Evolutionary conservation across 2,329 filamentous ascomycete genomes (phyloP).

Genomic region (Aureobasidium sp.): DNA sequence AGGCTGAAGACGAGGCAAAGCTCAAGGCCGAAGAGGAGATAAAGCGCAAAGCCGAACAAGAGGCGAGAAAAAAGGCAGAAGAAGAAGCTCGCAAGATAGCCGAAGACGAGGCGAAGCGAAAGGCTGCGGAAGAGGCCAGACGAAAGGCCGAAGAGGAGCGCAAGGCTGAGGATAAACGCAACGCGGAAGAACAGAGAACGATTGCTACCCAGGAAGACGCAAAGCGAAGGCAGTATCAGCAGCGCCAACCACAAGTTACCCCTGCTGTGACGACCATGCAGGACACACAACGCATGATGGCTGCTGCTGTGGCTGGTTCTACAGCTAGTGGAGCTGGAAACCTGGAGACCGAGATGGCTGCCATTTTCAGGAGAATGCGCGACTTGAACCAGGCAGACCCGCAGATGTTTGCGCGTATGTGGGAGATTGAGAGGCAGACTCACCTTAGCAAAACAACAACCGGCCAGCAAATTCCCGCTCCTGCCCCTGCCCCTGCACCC

Average conservation of each 20-base stretch:
- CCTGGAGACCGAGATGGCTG: conserved; percentile 46
- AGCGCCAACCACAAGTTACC: not conserved
- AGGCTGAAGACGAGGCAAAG: conserved; percentile 27
- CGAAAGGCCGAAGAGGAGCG: conserved; percentile 26
- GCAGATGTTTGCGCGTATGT: conserved; percentile 46
- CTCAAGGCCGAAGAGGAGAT: conserved; percentile 27
- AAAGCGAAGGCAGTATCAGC: conserved; percentile 1
- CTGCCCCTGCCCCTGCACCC: not conserved
- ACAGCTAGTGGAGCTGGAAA: conserved; percentile 20
- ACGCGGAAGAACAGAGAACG: not conserved
- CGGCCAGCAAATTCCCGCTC: not conserved
- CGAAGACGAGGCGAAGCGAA: conserved; percentile 23
- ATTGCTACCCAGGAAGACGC: conserved; percentile 3
- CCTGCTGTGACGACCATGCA: conserved; percentile 1
- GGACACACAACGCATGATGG: conserved; percentile 4
- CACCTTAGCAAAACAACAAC: conserved; percentile 22
- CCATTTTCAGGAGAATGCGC: conserved; percentile 52
- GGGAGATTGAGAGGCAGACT: conserved; percentile 46
- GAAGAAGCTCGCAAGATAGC: conserved; percentile 21
- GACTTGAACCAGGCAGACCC: conserved; percentile 51
- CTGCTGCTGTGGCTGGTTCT: conserved; percentile 13
- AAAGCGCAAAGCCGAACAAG: conserved; percentile 24
- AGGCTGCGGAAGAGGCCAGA: conserved; percentile 24
- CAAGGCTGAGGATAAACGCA: conserved; percentile 1
- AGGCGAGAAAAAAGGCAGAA: conserved; percentile 25